Conservation (phyloP, 2,329 filamentous ascomycete genomes). For the Colletotrichum gigasporum region DNA sequence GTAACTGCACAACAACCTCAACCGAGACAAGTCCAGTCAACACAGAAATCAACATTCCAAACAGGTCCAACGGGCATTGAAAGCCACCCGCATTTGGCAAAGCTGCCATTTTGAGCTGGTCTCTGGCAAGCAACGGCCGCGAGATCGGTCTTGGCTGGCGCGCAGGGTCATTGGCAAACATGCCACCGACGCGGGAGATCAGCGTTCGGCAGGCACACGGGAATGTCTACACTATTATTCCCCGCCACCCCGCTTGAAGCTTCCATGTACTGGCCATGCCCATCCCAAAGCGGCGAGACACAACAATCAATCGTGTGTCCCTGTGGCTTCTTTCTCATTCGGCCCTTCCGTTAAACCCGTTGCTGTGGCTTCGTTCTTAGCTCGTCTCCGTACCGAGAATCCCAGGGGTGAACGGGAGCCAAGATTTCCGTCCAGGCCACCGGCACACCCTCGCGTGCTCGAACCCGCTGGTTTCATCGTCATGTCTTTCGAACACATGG, state of each 20-base stretch:
- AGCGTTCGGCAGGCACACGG: not conserved
- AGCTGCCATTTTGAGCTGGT: not conserved
- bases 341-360: not conserved
- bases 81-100: not conserved
- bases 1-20: too few species aligned
- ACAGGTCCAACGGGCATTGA: not conserved
- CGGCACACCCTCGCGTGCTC: slow-evolving; percentile 1
- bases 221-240: not conserved
- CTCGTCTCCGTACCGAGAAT: not conserved
- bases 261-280: not conserved
- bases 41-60: too few species aligned
- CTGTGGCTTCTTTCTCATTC: not conserved
- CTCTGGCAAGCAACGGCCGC: slow-evolving; percentile 5
- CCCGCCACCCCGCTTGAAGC: not conserved
- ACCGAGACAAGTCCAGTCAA: too few species aligned
- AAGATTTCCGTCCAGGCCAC: slow-evolving; percentile 1
- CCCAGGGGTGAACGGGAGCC: not conserved
- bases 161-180: not conserved
- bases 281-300: not conserved
- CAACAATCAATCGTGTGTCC: not conserved
- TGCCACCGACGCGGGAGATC: not conserved
- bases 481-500: slow-evolving; percentile 1
- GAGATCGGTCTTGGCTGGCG: slow-evolving; percentile 1
- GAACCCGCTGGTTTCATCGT: slow-evolving; percentile 15
- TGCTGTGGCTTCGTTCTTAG: not conserved